Evolutionary conservation across 495 filamentous ascomycete species (phyloP).

Genomic region (Chaetomium tenue): DNA sequence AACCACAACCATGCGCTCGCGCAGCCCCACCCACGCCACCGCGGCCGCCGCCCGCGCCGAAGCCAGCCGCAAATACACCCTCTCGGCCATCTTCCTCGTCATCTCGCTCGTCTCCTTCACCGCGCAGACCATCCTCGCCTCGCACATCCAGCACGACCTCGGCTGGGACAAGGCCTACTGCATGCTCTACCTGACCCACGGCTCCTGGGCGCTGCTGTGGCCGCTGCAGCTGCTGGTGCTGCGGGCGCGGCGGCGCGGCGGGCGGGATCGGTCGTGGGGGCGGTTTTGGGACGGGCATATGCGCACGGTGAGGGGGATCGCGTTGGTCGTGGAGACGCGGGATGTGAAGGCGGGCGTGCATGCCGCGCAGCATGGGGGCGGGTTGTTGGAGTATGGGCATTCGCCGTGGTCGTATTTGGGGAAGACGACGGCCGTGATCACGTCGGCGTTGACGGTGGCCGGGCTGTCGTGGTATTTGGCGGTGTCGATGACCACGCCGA

Average conservation of each 20-base stretch:
- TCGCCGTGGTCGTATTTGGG: constrained; percentile 65
- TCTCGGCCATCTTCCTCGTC: constrained; percentile 77
- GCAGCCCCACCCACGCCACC: constrained; percentile 41
- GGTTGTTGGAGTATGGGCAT: constrained; percentile 12
- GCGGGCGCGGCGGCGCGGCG: constrained; percentile 54
- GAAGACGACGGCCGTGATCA: constrained; percentile 74
- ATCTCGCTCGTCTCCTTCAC: constrained; percentile 78
- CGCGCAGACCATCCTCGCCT: constrained; percentile 90
- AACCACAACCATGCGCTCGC: constrained; percentile 24
- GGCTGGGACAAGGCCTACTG: constrained; percentile 95
- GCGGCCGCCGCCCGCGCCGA: constrained; percentile 50
- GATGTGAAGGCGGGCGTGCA: constrained; percentile 51
- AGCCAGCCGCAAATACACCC: constrained; percentile 77
- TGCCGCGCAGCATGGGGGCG: constrained; percentile 24
- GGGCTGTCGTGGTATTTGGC: constrained; percentile 96
- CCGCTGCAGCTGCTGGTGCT: constrained; percentile 78
- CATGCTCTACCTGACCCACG: constrained; percentile 97
- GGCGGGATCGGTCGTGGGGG: constrained; percentile 69
- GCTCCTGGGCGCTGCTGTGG: constrained; percentile 88
- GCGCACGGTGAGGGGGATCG: constrained; percentile 70
- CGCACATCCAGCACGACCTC: constrained; percentile 85
- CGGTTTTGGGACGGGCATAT: constrained; percentile 84
- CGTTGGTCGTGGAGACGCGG: constrained; percentile 77
- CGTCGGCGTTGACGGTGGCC: constrained; percentile 82
- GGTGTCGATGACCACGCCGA: constrained; percentile 85